Evolutionary conservation across 2,329 filamentous ascomycete species (phyloP).

Genomic region (Ophiosphaerella herpotricha): DNA sequence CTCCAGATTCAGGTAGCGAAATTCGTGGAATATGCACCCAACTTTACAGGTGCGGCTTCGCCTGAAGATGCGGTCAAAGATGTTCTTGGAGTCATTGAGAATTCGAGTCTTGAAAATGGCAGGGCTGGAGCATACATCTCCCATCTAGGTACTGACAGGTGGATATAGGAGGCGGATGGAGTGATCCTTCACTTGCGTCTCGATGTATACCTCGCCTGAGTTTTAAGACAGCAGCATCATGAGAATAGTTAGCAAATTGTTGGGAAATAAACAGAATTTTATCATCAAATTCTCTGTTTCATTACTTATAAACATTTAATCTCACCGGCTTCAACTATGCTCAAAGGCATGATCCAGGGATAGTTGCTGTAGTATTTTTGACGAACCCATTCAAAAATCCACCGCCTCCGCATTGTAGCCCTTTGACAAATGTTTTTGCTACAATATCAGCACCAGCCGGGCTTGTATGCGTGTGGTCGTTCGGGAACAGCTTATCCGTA

Average conservation of each 20-base stretch:
- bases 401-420: slow-evolving; percentile 55
- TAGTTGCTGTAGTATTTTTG: slow-evolving; percentile 39
- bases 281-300: neutral
- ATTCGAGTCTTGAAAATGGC: slow-evolving; percentile 52
- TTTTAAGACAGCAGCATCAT: too few species aligned
- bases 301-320: neutral
- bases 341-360: slow-evolving; percentile 38
- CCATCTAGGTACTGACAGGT: slow-evolving; percentile 59
- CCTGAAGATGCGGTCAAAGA: slow-evolving; percentile 31
- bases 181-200: neutral
- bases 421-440: slow-evolving; percentile 64
- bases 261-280: too few species aligned
- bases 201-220: too few species aligned
- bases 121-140: slow-evolving; percentile 59
- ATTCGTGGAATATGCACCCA: slow-evolving; percentile 14
- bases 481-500: slow-evolving; percentile 61
- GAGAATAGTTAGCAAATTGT: neutral
- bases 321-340: neutral
- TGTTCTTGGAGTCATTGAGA: slow-evolving; percentile 39
- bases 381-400: slow-evolving; percentile 47
- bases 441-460: slow-evolving; percentile 60
- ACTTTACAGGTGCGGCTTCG: slow-evolving; percentile 14
- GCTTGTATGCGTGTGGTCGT: slow-evolving; percentile 67
- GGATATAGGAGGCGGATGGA: slow-evolving; percentile 46
- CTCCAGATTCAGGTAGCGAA: slow-evolving; percentile 1